Evolutionary conservation across 768 basidiomycete genomes (phyloP).

Genomic region (Hygrocybe punicea): DNA sequence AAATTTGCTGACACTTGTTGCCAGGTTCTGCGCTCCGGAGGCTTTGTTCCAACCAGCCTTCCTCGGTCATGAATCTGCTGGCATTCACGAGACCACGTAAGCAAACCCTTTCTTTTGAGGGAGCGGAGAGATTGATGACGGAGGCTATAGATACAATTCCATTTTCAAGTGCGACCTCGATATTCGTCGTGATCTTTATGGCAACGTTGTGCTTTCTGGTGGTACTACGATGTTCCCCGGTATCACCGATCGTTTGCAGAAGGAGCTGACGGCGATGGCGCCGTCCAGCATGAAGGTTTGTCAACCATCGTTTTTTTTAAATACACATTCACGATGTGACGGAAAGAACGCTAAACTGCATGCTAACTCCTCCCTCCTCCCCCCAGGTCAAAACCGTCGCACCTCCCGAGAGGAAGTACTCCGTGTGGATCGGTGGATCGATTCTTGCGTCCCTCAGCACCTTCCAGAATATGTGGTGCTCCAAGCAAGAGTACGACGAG

Average conservation of each 20-base stretch:
- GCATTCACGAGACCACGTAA: constrained; percentile 89
- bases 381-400: constrained; percentile 82
- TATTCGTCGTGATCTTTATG: constrained; percentile 76
- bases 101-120: constrained; percentile 38
- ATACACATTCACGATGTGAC: constrained; percentile 9
- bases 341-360: too few relatives aligned
- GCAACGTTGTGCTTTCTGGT: constrained; percentile 84
- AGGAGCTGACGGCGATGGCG: constrained; percentile 80
- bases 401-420: constrained; percentile 92
- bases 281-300: constrained; percentile 84
- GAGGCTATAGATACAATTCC: constrained; percentile 62
- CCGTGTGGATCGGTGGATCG: constrained; percentile 91
- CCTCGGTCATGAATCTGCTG: constrained; percentile 83
- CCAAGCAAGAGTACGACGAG: constrained; percentile 91
- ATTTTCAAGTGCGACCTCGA: constrained; percentile 87
- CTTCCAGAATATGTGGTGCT: constrained; percentile 96
- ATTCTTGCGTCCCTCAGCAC: constrained; percentile 86
- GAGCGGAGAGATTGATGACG: constrained; percentile 1
- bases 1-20: constrained; percentile 47
- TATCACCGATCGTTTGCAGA: constrained; percentile 94
- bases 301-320: not conserved
- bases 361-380: not conserved
- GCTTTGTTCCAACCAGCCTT: constrained; percentile 92
- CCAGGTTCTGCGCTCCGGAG: constrained; percentile 86
- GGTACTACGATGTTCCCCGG: constrained; percentile 96